phyloP scores from a whole-genome alignment of 2,329 filamentous ascomycete species.

The Pyrenophora graminea region DNA sequence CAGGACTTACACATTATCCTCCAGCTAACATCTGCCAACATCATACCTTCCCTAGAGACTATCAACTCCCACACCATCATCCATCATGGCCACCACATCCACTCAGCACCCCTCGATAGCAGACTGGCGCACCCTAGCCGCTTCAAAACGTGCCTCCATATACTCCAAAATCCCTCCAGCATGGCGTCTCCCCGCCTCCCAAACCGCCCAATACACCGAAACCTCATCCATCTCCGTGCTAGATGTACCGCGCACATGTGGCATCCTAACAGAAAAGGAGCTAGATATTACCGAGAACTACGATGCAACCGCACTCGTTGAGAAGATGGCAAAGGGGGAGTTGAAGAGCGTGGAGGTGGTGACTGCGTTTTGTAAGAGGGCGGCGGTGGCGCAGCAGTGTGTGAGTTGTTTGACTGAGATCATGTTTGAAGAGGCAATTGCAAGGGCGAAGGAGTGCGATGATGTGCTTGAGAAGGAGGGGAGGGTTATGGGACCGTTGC shows the following conservation, averaged over 20 bases:
- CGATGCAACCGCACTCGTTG: constrained; percentile 40
- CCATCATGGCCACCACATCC: constrained; percentile 11
- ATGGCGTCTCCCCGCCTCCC: constrained; percentile 37
- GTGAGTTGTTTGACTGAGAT: constrained; percentile 54
- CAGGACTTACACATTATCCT: too few relatives aligned
- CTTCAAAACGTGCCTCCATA: constrained; percentile 35
- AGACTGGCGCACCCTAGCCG: constrained; percentile 39
- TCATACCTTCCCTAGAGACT: too few relatives aligned
- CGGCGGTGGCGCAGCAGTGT: constrained; percentile 62
- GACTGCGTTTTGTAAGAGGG: constrained; percentile 59
- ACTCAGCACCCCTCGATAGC: constrained; percentile 8
- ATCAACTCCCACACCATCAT: not conserved
- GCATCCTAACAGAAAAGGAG: constrained; percentile 39
- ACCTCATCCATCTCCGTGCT: constrained; percentile 33
- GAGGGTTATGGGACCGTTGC: constrained; percentile 55
- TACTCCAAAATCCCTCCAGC: constrained; percentile 37
- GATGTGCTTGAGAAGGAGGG: constrained; percentile 43
- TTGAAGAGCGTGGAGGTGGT: constrained; percentile 51
- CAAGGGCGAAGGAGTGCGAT: constrained; percentile 46
- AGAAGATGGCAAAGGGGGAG: constrained; percentile 27
- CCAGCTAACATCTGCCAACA: too few relatives aligned
- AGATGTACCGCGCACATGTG: constrained; percentile 36
- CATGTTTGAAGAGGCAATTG: constrained; percentile 49
- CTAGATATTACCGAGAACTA: constrained; percentile 42
- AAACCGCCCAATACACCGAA: constrained; percentile 22